Evolutionary conservation across 1,284 basidiomycete genomes (phyloP), one percentile per base, ranked within the genome.

Genomic region (Puccinia coronata): DNA sequence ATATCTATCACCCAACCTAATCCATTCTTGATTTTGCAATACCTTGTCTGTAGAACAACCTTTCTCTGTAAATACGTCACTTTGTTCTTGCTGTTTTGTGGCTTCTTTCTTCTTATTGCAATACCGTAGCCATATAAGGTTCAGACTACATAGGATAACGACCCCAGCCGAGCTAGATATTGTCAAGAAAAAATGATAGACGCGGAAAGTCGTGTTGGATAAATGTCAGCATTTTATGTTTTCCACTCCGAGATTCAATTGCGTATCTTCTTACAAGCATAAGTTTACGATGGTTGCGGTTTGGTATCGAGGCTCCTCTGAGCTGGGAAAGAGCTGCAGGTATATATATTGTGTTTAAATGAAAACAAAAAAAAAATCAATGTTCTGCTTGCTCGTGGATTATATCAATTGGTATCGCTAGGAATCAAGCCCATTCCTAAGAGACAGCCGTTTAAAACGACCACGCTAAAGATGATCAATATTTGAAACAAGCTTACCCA

Each of bases 81-180:
- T n/a, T n/a, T n/a, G 47, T n/a, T 34, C 69, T n/a, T 71, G 23
- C 28, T 23, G 6, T 53, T 53, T 25, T 16, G 1, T 18, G 51
- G 20, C 31, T 12, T 49, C 59, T 79, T 70, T 79, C 41, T 79
- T 70, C 20, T 79, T 71, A 55, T 79, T 79, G 23, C 41, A 67
- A 43, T 53, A 71, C 25, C 55, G 20, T 9, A 79, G 43, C 77
- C 77, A 79, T 39, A 70, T 8, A 3, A 71, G 51, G 36, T 79
- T 79, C 6, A 71, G 34, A n/a, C 47, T 59, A n/a, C 77, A 79
- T 14, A 79, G n/a, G 41, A 79, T 25, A 18, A 23, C 63, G 9
- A 79, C 61, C 12, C 49, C 67, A 25, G 51, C 65, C 39, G 67
- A 57, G 51, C 67, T 79, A 43, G n/a, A 28, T 55, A 9, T n/a